Evolutionary conservation across 2,329 filamentous ascomycete species (phyloP).

Genomic region (Talaromyces sp.): DNA sequence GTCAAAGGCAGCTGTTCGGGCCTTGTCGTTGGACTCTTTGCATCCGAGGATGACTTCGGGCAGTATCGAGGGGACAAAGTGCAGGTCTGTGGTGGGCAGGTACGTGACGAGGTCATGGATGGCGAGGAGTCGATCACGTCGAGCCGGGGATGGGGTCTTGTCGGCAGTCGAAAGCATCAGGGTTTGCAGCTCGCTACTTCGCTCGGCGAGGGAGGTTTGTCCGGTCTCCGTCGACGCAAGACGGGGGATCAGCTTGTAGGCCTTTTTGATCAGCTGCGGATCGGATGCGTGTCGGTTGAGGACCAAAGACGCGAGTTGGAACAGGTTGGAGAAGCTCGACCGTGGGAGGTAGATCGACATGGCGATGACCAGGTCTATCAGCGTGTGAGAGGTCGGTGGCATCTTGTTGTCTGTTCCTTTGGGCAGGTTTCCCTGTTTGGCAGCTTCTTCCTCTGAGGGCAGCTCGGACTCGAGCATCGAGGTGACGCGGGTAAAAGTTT

Average conservation of each 20-base stretch:
- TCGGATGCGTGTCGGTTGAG: slow-evolving; percentile 64
- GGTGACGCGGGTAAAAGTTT: slow-evolving; percentile 83
- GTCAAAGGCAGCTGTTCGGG: slow-evolving; percentile 82
- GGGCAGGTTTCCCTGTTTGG: slow-evolving; percentile 57
- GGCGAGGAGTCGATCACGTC: slow-evolving; percentile 78
- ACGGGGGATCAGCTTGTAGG: slow-evolving; percentile 93
- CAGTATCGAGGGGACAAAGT: slow-evolving; percentile 87
- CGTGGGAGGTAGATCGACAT: slow-evolving; percentile 90
- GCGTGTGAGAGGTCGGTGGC: slow-evolving; percentile 86
- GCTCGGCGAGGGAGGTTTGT: slow-evolving; percentile 66
- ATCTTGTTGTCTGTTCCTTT: slow-evolving; percentile 63
- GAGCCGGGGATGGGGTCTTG: slow-evolving; percentile 78
- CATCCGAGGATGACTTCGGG: slow-evolving; percentile 93
- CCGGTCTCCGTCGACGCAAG: slow-evolving; percentile 76
- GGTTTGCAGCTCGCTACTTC: slow-evolving; percentile 72
- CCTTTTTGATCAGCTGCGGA: slow-evolving; percentile 95
- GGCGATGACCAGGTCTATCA: slow-evolving; percentile 95
- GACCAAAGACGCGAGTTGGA: slow-evolving; percentile 77
- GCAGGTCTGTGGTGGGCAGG: slow-evolving; percentile 69
- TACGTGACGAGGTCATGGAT: slow-evolving; percentile 74
- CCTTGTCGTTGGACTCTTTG: slow-evolving; percentile 96
- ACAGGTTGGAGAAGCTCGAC: slow-evolving; percentile 76
- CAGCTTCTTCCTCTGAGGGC: slow-evolving; percentile 56
- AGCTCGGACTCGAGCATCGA: slow-evolving; percentile 74
- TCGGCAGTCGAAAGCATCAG: slow-evolving; percentile 73